Percentiles rank a stretch among this genome's conserved stretches.
These are phyloP conservation scores for Veloboletus limbatus DNA, from an alignment of 1,284 basidiomycete species.

Conservation along the genomic window DNA sequence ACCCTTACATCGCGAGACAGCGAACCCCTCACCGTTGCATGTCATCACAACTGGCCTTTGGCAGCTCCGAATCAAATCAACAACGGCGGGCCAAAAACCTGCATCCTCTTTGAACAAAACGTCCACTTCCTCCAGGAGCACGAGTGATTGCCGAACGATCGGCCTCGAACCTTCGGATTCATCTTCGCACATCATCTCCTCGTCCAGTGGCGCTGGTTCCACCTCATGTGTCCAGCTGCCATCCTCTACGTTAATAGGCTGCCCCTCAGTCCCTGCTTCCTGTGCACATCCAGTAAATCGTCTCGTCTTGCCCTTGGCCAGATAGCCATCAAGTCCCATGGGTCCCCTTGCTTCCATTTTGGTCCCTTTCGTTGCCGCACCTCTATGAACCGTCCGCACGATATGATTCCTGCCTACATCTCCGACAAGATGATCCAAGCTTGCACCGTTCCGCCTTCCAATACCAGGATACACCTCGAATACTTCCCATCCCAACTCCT, in stretches of 20 bases:
- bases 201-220: slow-evolving; percentile 1
- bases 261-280: slow-evolving; percentile 17
- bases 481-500: slow-evolving; percentile 92
- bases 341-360: slow-evolving; percentile 6
- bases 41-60: slow-evolving; percentile 87
- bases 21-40: slow-evolving; percentile 73
- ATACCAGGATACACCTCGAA: slow-evolving; percentile 98
- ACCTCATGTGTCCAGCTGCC: slow-evolving; percentile 6
- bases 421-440: slow-evolving; percentile 80
- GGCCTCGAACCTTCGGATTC: slow-evolving; percentile 19
- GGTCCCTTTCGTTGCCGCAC: slow-evolving; percentile 12
- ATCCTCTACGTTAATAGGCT: slow-evolving; percentile 23
- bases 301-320: slow-evolving; percentile 13
- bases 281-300: not conserved
- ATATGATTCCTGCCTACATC: slow-evolving; percentile 93
- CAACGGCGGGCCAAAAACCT: slow-evolving; percentile 88
- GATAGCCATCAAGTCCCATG: slow-evolving; percentile 14
- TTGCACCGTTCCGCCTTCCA: slow-evolving; percentile 79
- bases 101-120: slow-evolving; percentile 87
- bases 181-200: slow-evolving; percentile 5
- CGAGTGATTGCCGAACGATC: slow-evolving; percentile 73
- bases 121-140: slow-evolving; percentile 97
- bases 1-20: slow-evolving; percentile 12
- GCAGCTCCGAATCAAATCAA: slow-evolving; percentile 77
- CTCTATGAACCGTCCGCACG: slow-evolving; percentile 40